These are phyloP conservation scores for Psilocybe tampanensis DNA, from an alignment of 768 basidiomycete genomes.

Conservation along the genomic window DNA sequence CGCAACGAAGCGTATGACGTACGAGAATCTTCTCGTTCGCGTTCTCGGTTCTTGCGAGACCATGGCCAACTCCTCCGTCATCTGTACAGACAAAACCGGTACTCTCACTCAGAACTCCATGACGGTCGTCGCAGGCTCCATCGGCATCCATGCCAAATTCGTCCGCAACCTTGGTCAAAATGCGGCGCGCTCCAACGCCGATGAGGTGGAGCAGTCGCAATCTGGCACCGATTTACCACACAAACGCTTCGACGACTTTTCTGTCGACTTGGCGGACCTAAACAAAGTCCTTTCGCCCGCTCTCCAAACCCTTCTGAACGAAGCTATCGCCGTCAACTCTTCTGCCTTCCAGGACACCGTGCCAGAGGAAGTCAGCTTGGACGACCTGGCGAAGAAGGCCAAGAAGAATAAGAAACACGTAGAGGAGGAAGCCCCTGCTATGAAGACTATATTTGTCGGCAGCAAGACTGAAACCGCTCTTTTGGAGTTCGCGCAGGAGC, in stretches of 20 bases:
- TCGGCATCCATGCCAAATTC: slow-evolving; percentile 95
- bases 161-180: slow-evolving; percentile 79
- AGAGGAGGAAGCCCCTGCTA: neutral
- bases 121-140: slow-evolving; percentile 94
- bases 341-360: slow-evolving; percentile 90
- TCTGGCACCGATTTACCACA: slow-evolving; percentile 30
- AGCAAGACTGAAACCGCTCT: slow-evolving; percentile 96
- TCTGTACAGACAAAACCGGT: slow-evolving; percentile 96
- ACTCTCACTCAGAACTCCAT: slow-evolving; percentile 95
- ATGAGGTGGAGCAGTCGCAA: slow-evolving; percentile 43
- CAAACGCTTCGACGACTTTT: slow-evolving; percentile 73
- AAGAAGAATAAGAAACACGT: slow-evolving; percentile 43
- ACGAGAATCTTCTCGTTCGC: slow-evolving; percentile 92
- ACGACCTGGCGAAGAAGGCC: slow-evolving; percentile 20
- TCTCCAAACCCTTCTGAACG: slow-evolving; percentile 73
- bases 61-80: slow-evolving; percentile 96
- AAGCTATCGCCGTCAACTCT: slow-evolving; percentile 87
- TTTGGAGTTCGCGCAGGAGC: slow-evolving; percentile 80
- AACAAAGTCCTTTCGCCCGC: slow-evolving; percentile 62
- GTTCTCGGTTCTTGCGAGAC: slow-evolving; percentile 97
- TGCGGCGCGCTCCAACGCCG: slow-evolving; percentile 68
- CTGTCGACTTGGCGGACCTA: slow-evolving; percentile 77
- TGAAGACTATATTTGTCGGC: slow-evolving; percentile 65
- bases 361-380: slow-evolving; percentile 4
- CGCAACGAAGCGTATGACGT: slow-evolving; percentile 98